These are phyloP conservation scores for Gryganskiella cystojenkinii DNA, from an alignment of 192 early-diverging fungal species.

Conservation along the genomic window DNA sequence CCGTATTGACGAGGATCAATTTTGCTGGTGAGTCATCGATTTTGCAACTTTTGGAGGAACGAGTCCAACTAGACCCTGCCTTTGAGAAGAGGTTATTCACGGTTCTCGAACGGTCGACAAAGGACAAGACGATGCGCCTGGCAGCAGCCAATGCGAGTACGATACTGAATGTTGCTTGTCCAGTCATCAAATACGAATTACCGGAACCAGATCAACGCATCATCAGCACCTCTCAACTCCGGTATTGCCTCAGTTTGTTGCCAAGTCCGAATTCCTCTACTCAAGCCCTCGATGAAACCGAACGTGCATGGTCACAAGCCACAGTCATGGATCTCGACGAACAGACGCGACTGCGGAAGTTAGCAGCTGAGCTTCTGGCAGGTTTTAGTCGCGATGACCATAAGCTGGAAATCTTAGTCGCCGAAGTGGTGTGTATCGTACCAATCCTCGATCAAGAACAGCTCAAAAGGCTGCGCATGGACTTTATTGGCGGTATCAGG, in stretches of 20 bases:
- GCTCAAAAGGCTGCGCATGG: constrained; percentile 3
- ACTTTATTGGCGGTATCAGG: constrained; percentile 7
- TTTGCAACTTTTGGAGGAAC: constrained; percentile 12
- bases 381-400: constrained; percentile 11
- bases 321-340: constrained; percentile 17
- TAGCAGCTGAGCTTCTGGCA: constrained; percentile 11
- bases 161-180: constrained; percentile 1
- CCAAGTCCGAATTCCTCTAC: background rate
- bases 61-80: constrained; percentile 4
- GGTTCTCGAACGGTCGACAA: constrained; percentile 1
- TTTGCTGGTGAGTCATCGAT: constrained; percentile 10
- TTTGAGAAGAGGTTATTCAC: constrained; percentile 3
- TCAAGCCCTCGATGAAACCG: constrained; percentile 1
- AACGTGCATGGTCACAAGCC: constrained; percentile 10
- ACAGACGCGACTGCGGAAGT: constrained; percentile 11
- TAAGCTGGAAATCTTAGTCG: constrained; percentile 8
- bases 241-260: constrained; percentile 26
- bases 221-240: constrained; percentile 13
- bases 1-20: constrained; percentile 6
- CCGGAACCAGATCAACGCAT: constrained; percentile 23
- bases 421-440: constrained; percentile 13
- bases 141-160: constrained; percentile 11
- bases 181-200: constrained; percentile 21
- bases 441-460: constrained; percentile 12
- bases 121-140: constrained; percentile 1